phyloP scores from a whole-genome alignment of 495 filamentous ascomycete genomes.

The Aspergillus baeticus region DNA sequence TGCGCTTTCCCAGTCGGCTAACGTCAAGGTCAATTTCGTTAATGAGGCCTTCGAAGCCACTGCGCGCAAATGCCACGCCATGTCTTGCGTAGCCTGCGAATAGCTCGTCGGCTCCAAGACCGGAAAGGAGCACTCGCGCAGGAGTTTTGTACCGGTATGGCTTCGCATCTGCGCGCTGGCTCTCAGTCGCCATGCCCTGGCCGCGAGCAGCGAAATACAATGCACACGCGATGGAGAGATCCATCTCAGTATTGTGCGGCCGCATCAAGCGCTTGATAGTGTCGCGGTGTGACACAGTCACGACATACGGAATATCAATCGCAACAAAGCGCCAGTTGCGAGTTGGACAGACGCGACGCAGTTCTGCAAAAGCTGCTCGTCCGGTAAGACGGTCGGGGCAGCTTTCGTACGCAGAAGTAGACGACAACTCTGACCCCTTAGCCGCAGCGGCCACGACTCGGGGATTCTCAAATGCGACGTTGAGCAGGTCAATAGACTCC shows the following conservation, averaged over 20 bases:
- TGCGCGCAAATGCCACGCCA: slow-evolving; percentile 65
- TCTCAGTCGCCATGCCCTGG: slow-evolving; percentile 45
- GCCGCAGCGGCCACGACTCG: slow-evolving; percentile 57
- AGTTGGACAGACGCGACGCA: slow-evolving; percentile 67
- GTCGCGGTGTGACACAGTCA: slow-evolving; percentile 67
- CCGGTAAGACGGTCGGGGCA: slow-evolving; percentile 93
- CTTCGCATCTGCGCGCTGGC: background rate
- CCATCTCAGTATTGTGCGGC: slow-evolving; percentile 98
- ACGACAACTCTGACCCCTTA: background rate
- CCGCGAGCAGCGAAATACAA: slow-evolving; percentile 92
- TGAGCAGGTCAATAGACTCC: slow-evolving; percentile 81
- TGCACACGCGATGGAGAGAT: slow-evolving; percentile 90
- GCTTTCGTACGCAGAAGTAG: slow-evolving; percentile 61
- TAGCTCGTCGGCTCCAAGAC: slow-evolving; percentile 93
- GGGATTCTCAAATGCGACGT: slow-evolving; percentile 96
- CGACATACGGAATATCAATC: slow-evolving; percentile 80
- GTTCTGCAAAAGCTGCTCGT: slow-evolving; percentile 69
- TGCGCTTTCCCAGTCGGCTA: slow-evolving; percentile 81
- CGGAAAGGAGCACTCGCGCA: slow-evolving; percentile 83
- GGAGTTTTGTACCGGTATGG: slow-evolving; percentile 58
- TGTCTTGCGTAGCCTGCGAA: slow-evolving; percentile 93
- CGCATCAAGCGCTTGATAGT: slow-evolving; percentile 74
- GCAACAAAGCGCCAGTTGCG: slow-evolving; percentile 77
- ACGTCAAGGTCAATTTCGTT: slow-evolving; percentile 88
- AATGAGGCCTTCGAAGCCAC: slow-evolving; percentile 67